Percentiles rank a stretch among this genome's conserved stretches.
Conservation (phyloP, 2,329 filamentous ascomycete species). For the Hortaea sp. region DNA sequence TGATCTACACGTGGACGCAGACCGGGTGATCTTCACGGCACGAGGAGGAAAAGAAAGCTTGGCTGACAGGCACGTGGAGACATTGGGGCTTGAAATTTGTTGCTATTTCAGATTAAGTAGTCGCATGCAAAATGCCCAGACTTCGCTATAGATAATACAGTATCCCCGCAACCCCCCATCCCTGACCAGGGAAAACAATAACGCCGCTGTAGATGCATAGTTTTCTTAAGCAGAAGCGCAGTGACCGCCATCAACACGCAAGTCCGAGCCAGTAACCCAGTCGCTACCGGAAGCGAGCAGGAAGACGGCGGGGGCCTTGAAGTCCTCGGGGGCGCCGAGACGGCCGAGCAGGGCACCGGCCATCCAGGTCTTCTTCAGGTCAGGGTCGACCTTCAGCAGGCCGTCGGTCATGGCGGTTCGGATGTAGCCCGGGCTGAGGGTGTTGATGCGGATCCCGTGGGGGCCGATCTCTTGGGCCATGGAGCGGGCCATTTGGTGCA, state of each 20-base stretch:
- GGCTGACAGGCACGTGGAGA: too few relatives aligned
- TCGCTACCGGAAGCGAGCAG: conserved; percentile 56
- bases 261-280: conserved; percentile 60
- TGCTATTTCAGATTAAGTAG: too few relatives aligned
- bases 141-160: too few relatives aligned
- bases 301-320: conserved; percentile 57
- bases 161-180: too few relatives aligned
- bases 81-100: too few relatives aligned
- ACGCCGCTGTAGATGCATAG: too few relatives aligned
- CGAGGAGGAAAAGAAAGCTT: too few relatives aligned
- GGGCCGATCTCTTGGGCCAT: conserved; percentile 45
- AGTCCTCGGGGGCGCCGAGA: conserved; percentile 47
- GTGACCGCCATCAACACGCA: conserved; percentile 64
- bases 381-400: conserved; percentile 33
- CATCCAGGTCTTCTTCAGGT: conserved; percentile 46
- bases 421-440: conserved; percentile 25
- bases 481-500: conserved; percentile 43
- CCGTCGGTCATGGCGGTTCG: conserved; percentile 28
- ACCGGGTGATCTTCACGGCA: too few relatives aligned
- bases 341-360: conserved; percentile 44
- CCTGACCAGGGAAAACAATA: too few relatives aligned
- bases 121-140: too few relatives aligned
- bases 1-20: too few relatives aligned
- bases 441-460: conserved; percentile 25
- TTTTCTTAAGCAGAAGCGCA: conserved; percentile 11